Percentiles rank a stretch among this genome's conserved stretches.
Conservation (phyloP, 768 basidiomycete species). For the Cyclocybe cylindracea region DNA sequence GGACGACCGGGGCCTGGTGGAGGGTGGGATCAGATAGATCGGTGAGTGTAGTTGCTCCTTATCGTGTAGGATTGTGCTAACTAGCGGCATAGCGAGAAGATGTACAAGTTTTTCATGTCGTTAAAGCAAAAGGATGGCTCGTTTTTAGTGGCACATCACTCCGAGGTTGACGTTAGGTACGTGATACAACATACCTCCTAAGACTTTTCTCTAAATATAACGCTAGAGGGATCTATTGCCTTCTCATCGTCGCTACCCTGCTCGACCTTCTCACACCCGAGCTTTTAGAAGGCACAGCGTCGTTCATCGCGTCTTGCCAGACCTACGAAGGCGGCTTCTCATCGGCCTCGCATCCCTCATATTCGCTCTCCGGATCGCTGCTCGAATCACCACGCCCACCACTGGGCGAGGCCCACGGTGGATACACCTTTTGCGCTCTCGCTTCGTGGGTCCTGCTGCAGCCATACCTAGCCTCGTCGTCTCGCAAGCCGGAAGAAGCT, state of each 20-base stretch:
- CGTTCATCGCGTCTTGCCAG: slow-evolving; percentile 87
- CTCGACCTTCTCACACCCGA: slow-evolving; percentile 89
- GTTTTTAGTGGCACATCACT: slow-evolving; percentile 83
- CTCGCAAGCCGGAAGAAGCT: slow-evolving; percentile 10
- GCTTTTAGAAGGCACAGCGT: slow-evolving; percentile 72
- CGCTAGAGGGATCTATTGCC: slow-evolving; percentile 88
- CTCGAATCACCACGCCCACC: slow-evolving; percentile 58
- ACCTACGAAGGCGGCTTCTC: slow-evolving; percentile 98
- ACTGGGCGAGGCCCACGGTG: slow-evolving; percentile 96
- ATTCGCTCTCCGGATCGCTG: slow-evolving; percentile 32
- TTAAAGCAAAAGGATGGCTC: slow-evolving; percentile 93
- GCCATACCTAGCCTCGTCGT: slow-evolving; percentile 42
- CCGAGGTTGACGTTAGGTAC: slow-evolving; percentile 93
- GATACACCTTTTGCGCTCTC: slow-evolving; percentile 93
- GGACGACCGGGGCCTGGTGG: slow-evolving; percentile 72
- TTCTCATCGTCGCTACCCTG: slow-evolving; percentile 80
- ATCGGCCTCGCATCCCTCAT: slow-evolving; percentile 73
- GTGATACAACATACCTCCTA: slow-evolving; percentile 14
- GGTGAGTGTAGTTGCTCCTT: slow-evolving; percentile 42
- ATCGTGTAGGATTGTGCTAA: neutral
- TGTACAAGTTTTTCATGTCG: slow-evolving; percentile 90
- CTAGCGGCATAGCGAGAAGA: slow-evolving; percentile 50
- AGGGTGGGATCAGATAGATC: slow-evolving; percentile 87
- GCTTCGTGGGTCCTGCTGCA: slow-evolving; percentile 81
- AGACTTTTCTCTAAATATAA: neutral